Base-by-base conservation (phyloP, 805 yeast genomes). In the Diddensiella caesifluorescens region DNA sequence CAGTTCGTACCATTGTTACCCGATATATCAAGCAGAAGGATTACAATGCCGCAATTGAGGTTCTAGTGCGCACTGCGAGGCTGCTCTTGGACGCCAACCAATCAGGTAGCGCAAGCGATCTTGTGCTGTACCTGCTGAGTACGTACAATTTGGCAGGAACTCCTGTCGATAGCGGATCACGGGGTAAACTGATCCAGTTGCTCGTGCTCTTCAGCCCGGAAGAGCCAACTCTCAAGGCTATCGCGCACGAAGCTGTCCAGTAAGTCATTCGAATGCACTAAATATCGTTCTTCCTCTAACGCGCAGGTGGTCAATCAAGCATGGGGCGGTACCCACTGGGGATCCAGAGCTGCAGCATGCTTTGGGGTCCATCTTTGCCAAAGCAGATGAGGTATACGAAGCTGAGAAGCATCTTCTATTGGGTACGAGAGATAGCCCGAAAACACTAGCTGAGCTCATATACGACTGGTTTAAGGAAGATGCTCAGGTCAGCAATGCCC, bases 1-100 rank as follows among this genome's bases (percentile, higher is more conserved):
- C 95, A 0, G 71, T 92, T 39, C 71, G 96, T 56, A 87, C 97
- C 4, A 83, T 90, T 41, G 84, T 85, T 31, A 88, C 88, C 51
- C 72, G 98, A 57, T 83, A 84, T 56, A 81, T 83, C 32, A 77
- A 84, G 49, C 59, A 79, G 19, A 77, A 77, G 46, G 77, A 81
- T 45, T 85, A 73, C 59, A 66, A 63, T 2, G 80, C 82, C 29
- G 95, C 97, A 6, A 71, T 77, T 39, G 88, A 83, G 37, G 65
- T 88, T 43, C 69, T 90, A 23, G 76, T 77, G 53, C 78, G 79
- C 51, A 89, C 90, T 31, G 74, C 94, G 0, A 65, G 75, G 46
- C 75, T 80, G 16, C 71, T 90, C 42, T 67, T 85, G 31, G 72
- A 75, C 42, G 82, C 82, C 43, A 69, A 75, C 36, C 88, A 86